These are phyloP conservation scores for Eucalyptus tenuipes DNA, from an alignment of 345 rosid genomes.

Conservation along the genomic window DNA sequence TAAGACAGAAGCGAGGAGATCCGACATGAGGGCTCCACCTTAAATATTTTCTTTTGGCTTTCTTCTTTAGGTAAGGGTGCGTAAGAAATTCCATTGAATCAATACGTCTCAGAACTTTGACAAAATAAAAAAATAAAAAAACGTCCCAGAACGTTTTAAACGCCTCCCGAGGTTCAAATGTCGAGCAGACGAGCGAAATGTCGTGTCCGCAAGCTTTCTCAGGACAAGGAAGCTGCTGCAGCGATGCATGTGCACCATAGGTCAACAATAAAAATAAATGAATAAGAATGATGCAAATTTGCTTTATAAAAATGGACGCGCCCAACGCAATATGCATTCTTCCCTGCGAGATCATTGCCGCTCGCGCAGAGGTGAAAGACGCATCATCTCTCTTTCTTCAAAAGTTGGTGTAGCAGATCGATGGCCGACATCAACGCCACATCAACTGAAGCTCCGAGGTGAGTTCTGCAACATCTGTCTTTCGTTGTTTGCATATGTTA, in stretches of 20 bases:
- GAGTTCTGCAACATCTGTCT: not conserved
- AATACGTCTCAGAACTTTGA: not conserved
- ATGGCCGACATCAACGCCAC: fast-evolving
- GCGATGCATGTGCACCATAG: not conserved
- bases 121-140: too few species aligned
- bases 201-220: not conserved
- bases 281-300: not conserved
- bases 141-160: not conserved
- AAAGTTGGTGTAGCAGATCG: not conserved
- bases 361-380: not conserved
- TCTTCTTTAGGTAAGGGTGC: not conserved
- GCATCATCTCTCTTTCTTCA: fast-evolving
- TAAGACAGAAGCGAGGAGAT: not conserved
- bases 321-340: not conserved
- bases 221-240: not conserved
- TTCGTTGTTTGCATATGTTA: not conserved
- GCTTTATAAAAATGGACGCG: not conserved
- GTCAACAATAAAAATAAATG: not conserved
- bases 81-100: not conserved
- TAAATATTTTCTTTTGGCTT: not conserved
- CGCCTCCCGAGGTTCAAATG: not conserved
- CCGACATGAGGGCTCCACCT: not conserved
- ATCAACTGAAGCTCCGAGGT: fast-evolving
- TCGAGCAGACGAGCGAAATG: not conserved
- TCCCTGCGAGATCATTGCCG: not conserved